Evolutionary conservation across 1,284 basidiomycete genomes (phyloP).

Genomic region (Ceratobasidium sp.): DNA sequence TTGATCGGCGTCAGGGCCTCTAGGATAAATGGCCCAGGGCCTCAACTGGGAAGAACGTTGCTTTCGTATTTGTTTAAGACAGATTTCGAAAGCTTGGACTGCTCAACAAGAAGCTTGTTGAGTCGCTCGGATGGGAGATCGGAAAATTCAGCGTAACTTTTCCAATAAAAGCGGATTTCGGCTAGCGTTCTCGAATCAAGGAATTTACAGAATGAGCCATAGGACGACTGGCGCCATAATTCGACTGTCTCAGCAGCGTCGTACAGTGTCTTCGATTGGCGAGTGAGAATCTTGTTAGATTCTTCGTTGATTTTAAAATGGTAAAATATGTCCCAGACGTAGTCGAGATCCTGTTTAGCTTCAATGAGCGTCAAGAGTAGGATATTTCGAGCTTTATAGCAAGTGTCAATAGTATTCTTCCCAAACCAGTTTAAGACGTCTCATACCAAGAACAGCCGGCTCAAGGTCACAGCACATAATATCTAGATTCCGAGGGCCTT

Average conservation of each 20-base stretch:
- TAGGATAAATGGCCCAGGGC: slow-evolving; percentile 59
- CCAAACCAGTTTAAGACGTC: not conserved
- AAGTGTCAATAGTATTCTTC: not conserved
- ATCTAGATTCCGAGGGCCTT: slow-evolving; percentile 62
- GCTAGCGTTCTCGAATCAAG: slow-evolving; percentile 60
- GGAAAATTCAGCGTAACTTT: slow-evolving; percentile 56
- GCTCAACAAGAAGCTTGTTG: not conserved
- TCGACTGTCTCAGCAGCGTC: slow-evolving; percentile 57
- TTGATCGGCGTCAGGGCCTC: slow-evolving; percentile 50
- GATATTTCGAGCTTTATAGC: slow-evolving; percentile 62
- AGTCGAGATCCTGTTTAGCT: slow-evolving; percentile 53
- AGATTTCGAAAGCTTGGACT: slow-evolving; percentile 46
- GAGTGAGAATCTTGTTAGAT: slow-evolving; percentile 59
- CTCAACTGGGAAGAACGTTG: slow-evolving; percentile 53
- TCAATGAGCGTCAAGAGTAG: slow-evolving; percentile 59
- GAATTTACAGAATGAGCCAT: slow-evolving; percentile 59
- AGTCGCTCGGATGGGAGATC: slow-evolving; percentile 45
- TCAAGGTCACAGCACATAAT: slow-evolving; percentile 73
- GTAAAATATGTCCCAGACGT: too few species aligned
- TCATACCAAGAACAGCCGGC: slow-evolving; percentile 68
- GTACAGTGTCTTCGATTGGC: slow-evolving; percentile 65
- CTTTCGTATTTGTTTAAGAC: not conserved
- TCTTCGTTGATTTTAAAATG: too few species aligned
- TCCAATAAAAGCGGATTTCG: slow-evolving; percentile 63
- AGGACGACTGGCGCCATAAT: slow-evolving; percentile 63